Evolutionary conservation across 768 basidiomycete species (phyloP), one percentile per base, ranked within the genome.

Genomic region (Scleroderma citrinum): DNA sequence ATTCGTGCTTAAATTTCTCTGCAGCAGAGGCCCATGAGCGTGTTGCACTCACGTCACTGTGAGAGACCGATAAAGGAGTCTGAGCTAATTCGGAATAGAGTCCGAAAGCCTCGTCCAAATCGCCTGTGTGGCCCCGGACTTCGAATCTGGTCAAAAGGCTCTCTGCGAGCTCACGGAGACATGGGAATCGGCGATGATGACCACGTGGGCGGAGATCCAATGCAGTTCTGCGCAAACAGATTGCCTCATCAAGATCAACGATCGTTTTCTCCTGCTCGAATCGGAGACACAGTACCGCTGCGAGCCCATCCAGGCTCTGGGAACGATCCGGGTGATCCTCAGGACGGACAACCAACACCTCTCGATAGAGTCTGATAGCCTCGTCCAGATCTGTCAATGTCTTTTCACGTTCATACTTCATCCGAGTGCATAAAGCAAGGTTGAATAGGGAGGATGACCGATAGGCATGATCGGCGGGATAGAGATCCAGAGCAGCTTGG

Each of bases 41-140:
- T n/a, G 54, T 48, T 49, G 52, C 50, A 11, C 45, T 49, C 29
- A 61, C 40, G 59, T 14, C 21, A 17, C 43, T 49, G 49, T 3
- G 54, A 50, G 5, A 60, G 60, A 23, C 59, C 58, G 32, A 53
- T 54, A 3, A 49, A 48, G 30, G 59, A 49, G 17, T 58, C 47
- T 8, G 56, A 52, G 13, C 61, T 56, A 13, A 34, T 40, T 23
- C 55, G 55, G 26, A 29, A 34, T 55, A 39, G 56, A 59, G 55
- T 16, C 48, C 44, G 19, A 62, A 61, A 2, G 48, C 52, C 19
- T 63, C 51, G 37, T 65, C 60, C 35, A 65, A 48, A 44, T 65
- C 61, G 38, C 16, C 3, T 5, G 4, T 34, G 24, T 32, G 26
- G 5, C 26, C 26, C 4, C 8, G 26, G 26, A 29, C 26, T 29